Evolutionary conservation across 345 rosid genomes (phyloP).

Genomic region (Alliaria petiolata): DNA sequence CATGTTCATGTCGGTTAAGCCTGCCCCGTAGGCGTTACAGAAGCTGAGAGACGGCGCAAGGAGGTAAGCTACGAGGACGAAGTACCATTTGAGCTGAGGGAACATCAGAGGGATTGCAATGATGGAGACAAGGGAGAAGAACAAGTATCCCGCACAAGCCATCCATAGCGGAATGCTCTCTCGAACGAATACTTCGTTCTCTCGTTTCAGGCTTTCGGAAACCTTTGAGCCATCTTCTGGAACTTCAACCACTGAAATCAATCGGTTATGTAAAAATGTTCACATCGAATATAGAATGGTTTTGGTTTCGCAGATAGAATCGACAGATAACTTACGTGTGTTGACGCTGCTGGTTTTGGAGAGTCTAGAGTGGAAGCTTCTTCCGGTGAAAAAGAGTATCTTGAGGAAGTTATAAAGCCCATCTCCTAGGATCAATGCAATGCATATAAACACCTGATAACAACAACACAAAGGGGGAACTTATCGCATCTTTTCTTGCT

Average conservation of each 20-base stretch:
- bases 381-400: constrained; percentile 55
- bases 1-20: constrained; percentile 98
- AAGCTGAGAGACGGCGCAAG: constrained; percentile 88
- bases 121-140: constrained; percentile 68
- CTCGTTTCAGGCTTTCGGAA: constrained; percentile 28
- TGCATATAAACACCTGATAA: constrained; percentile 80
- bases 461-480: constrained; percentile 34
- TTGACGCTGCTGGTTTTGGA: constrained; percentile 31
- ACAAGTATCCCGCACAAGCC: constrained; percentile 61
- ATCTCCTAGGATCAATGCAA: constrained; percentile 81
- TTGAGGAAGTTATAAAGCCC: constrained; percentile 90
- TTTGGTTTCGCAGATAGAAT: background rate
- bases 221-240: constrained; percentile 15
- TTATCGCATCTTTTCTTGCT: background rate
- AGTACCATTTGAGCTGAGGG: constrained; percentile 90
- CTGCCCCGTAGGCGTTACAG: constrained; percentile 97
- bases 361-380: constrained; percentile 40
- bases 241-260: constrained; percentile 5
- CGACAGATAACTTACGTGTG: constrained; percentile 37
- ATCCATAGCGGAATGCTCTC: constrained; percentile 82
- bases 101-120: constrained; percentile 75
- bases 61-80: constrained; percentile 72
- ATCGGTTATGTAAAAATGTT: background rate
- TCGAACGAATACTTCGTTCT: constrained; percentile 61
- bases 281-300: background rate